These are phyloP conservation scores for Hymenoscyphus scutula DNA, from an alignment of 2,329 filamentous ascomycete species.

Conservation along the genomic window DNA sequence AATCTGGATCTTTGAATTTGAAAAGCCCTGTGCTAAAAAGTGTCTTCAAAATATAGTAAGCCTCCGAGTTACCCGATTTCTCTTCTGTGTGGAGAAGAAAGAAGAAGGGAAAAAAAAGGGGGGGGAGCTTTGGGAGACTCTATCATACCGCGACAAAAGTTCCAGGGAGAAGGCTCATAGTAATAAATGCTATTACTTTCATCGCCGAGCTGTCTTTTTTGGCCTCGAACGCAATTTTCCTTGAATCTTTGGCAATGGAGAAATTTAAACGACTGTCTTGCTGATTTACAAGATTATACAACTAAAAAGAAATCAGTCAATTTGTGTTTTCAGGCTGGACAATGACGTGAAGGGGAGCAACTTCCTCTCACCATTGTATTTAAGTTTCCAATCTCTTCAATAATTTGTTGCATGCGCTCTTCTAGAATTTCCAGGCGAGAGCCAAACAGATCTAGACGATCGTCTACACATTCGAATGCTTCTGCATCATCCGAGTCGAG, in stretches of 20 bases:
- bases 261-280: neutral
- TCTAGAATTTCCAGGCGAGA: neutral
- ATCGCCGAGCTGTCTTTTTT: constrained; percentile 48
- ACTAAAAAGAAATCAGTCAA: neutral
- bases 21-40: neutral
- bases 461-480: neutral
- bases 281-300: constrained; percentile 1
- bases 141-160: constrained; percentile 18
- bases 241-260: neutral
- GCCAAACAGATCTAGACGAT: neutral
- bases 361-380: neutral
- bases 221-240: neutral
- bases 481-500: neutral
- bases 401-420: neutral
- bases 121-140: too few species aligned
- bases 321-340: too few species aligned
- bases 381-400: neutral
- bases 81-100: too few species aligned
- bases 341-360: too few species aligned
- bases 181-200: constrained; percentile 50
- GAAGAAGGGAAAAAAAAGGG: too few species aligned
- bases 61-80: too few species aligned
- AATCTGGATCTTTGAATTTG: neutral
- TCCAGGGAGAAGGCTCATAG: constrained; percentile 41
- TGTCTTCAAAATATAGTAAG: too few species aligned